Evolutionary conservation across 139 green algal species (phyloP), one percentile per base, ranked within the genome.

Genomic region (Haematococcus lacustris): DNA sequence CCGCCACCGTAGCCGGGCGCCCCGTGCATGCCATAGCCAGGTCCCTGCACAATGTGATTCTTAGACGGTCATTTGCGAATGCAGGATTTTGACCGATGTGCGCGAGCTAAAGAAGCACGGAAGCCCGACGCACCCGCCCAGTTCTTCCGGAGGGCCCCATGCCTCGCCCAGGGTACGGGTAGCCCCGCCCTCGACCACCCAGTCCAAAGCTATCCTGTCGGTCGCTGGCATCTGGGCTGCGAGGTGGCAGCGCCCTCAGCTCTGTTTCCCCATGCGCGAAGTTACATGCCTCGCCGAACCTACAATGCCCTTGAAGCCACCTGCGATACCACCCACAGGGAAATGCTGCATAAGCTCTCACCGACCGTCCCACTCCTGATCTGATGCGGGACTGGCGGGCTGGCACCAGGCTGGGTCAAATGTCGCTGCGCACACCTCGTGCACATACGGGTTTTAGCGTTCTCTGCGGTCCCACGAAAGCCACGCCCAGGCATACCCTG

Each of bases 241-340:
- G n/a, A n/a, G 41, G 41, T 7, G 38, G 30, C 53, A 50, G 33
- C 6, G n/a, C 7, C 59, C 70, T 69, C n/a, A 97, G 84, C 83
- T 98, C 92, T 21, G 90, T 72, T 33, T 98, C 91, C 6, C 93
- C 93, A 57, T 98, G 93, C 1, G 93, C 93, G 81, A 98, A 98
- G 75, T 98, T 96, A 83, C 93, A 98, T 2, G 89, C 73, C 61
- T 94, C 89, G 37, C 91, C 93, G 76, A 97, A 98, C 0, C 91
- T 80, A 75, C 93, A 98, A 43, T 94, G 80, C 23, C 91, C 91
- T n/a, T 85, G 76, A 51, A 88, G 66, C 90, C 90, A 96, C 71
- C 90, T 94, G 81, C 59, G 71, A 34, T 7, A 13, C 3, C n/a
- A n/a, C n/a, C n/a, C n/a, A n/a, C n/a, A n/a, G n/a, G n/a, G n/a